Conservation (phyloP, 148 eudicot species). For the Camellia sinensis region DNA sequence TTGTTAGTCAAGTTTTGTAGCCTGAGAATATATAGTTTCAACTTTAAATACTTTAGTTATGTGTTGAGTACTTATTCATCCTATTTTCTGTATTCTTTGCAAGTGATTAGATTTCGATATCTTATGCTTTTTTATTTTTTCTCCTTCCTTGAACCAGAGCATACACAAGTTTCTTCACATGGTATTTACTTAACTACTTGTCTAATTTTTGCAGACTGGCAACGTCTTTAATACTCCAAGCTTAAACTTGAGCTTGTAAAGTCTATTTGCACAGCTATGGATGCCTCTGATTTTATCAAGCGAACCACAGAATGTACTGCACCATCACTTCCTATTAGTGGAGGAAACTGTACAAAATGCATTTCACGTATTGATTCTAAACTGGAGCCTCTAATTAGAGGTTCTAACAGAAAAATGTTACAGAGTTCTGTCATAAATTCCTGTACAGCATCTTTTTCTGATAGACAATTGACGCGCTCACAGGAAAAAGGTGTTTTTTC, state of each 20-base stretch:
- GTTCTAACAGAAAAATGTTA: constrained; percentile 67
- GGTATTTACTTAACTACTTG: constrained; percentile 12
- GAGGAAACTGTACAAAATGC: constrained; percentile 35
- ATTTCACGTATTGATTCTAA: constrained; percentile 82
- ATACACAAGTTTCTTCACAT: not conserved
- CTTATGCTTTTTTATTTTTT: not conserved
- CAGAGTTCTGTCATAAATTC: constrained; percentile 70
- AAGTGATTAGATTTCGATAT: not conserved
- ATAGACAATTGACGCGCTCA: constrained; percentile 81
- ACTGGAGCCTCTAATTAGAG: constrained; percentile 69
- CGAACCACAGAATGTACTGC: constrained; percentile 27
- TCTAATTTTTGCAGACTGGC: constrained; percentile 40
- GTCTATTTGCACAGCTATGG: constrained; percentile 34
- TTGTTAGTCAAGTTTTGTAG: not conserved
- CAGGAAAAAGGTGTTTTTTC: constrained; percentile 59
- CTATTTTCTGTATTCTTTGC: constrained; percentile 1
- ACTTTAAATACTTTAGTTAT: not conserved
- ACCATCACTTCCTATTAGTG: constrained; percentile 21
- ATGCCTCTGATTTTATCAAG: constrained; percentile 33
- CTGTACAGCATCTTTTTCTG: constrained; percentile 82
- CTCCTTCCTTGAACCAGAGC: not conserved
- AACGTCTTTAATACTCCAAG: constrained; percentile 17
- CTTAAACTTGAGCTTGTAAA: constrained; percentile 31
- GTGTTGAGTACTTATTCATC: not conserved
- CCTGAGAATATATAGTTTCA: no score